phyloP scores from a whole-genome alignment of 2,329 filamentous ascomycete genomes.

The Fusarium sp. region DNA sequence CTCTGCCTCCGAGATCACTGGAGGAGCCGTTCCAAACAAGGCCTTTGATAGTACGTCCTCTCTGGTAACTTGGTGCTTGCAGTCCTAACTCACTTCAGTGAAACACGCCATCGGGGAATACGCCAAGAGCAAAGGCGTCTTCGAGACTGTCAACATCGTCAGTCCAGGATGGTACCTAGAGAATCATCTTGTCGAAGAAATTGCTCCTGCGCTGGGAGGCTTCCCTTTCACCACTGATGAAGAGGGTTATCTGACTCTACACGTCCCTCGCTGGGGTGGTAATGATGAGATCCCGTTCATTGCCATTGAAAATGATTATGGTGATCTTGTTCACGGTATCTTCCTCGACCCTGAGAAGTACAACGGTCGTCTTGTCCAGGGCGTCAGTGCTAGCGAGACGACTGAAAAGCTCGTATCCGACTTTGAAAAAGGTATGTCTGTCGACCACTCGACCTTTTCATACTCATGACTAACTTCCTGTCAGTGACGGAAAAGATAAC shows the following conservation, averaged over 20 bases:
- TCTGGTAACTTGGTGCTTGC: fast-evolving
- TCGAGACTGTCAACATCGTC: conserved; percentile 55
- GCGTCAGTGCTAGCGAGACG: conserved; percentile 54
- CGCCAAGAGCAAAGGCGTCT: conserved; percentile 51
- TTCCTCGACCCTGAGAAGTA: conserved; percentile 58
- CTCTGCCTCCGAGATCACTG: conserved; percentile 52
- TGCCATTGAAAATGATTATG: conserved; percentile 59
- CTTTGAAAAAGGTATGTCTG: conserved; percentile 52
- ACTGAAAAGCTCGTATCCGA: conserved; percentile 50
- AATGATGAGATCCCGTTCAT: conserved; percentile 56
- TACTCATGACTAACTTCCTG: conserved; percentile 11
- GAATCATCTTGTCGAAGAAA: conserved; percentile 55
- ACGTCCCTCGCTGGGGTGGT: conserved; percentile 58
- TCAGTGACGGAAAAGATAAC: conserved; percentile 53
- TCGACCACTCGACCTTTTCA: not conserved
- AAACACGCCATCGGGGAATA: conserved; percentile 58
- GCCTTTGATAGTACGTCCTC: conserved; percentile 54
- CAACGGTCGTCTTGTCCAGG: conserved; percentile 56
- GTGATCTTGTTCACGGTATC: conserved; percentile 62
- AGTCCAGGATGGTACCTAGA: conserved; percentile 61
- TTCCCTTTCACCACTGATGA: conserved; percentile 56
- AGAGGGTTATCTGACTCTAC: conserved; percentile 56
- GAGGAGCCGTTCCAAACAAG: conserved; percentile 51
- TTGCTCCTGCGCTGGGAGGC: conserved; percentile 57
- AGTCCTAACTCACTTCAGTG: conserved; percentile 45